These are phyloP conservation scores for Blastobotrys mokoenaii DNA, from an alignment of 805 yeast genomes.

Conservation along the genomic window DNA sequence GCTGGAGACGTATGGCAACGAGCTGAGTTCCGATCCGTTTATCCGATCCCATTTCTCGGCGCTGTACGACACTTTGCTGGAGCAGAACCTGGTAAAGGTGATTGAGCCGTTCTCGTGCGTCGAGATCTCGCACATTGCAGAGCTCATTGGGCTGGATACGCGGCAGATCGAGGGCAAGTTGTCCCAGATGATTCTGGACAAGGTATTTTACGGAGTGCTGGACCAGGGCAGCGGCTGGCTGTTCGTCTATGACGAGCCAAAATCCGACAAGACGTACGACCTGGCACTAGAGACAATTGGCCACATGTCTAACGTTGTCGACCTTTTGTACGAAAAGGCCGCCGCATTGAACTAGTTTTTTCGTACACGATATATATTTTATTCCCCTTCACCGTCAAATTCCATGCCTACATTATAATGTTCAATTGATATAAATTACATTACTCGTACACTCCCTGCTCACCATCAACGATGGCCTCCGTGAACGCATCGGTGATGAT, in stretches of 20 bases:
- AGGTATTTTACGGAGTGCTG: slow-evolving; percentile 89
- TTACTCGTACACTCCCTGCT: slow-evolving; percentile 34
- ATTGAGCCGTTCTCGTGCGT: slow-evolving; percentile 95
- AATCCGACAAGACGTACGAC: slow-evolving; percentile 79
- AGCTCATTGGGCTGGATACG: slow-evolving; percentile 77
- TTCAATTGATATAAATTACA: not conserved
- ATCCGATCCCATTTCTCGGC: slow-evolving; percentile 89
- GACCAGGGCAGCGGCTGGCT: slow-evolving; percentile 99
- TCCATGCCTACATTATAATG: no score
- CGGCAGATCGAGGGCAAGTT: slow-evolving; percentile 90
- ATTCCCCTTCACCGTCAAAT: no score
- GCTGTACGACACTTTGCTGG: slow-evolving; percentile 83
- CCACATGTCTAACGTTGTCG: slow-evolving; percentile 82
- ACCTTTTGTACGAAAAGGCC: slow-evolving; percentile 88
- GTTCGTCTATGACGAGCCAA: slow-evolving; percentile 81
- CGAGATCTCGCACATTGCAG: slow-evolving; percentile 83
- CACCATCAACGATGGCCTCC: slow-evolving; percentile 35
- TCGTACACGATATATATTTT: not conserved
- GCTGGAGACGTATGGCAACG: slow-evolving; percentile 53
- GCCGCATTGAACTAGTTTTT: slow-evolving; percentile 56
- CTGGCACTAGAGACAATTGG: slow-evolving; percentile 80
- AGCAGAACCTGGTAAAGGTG: slow-evolving; percentile 86
- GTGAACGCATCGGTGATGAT: slow-evolving; percentile 52
- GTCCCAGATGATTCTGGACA: slow-evolving; percentile 93
- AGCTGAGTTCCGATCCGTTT: slow-evolving; percentile 77